phyloP scores from a whole-genome alignment of 108 stramenopile genomes.

The Pseudonitzschia pungens region DNA sequence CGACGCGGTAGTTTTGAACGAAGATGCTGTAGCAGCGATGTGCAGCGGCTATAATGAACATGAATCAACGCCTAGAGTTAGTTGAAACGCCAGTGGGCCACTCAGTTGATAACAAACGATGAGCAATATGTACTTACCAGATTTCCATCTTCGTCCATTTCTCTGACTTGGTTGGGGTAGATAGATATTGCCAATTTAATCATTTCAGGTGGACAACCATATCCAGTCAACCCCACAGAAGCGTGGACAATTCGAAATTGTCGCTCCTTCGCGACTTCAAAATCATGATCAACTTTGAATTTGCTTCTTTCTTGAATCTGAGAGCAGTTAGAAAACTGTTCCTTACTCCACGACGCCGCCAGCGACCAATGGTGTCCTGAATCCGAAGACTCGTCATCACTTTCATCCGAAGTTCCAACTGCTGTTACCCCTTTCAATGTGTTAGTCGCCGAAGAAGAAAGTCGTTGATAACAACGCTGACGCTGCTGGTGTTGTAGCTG shows the following conservation, averaged over 20 bases:
- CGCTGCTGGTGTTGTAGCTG: slow-evolving; percentile 14
- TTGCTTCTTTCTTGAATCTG: not conserved
- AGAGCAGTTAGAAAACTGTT: not conserved
- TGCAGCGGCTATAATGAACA: slow-evolving; percentile 35
- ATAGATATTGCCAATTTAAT: slow-evolving; percentile 46
- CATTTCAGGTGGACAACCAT: slow-evolving; percentile 54
- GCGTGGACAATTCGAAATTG: slow-evolving; percentile 56
- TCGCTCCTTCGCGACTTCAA: not conserved
- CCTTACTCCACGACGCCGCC: slow-evolving; percentile 14
- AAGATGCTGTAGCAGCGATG: slow-evolving; percentile 47
- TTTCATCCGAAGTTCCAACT: not conserved
- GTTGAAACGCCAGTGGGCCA: not conserved
- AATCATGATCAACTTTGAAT: not conserved
- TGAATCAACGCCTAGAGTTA: not conserved
- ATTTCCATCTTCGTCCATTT: slow-evolving; percentile 60
- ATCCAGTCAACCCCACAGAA: slow-evolving; percentile 48
- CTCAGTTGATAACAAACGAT: not conserved
- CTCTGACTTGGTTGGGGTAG: slow-evolving; percentile 54
- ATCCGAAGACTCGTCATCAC: slow-evolving; percentile 11
- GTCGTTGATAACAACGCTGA: too few relatives aligned
- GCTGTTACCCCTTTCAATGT: not conserved
- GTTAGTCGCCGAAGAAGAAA: not conserved
- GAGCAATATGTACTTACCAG: slow-evolving; percentile 18
- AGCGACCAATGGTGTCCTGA: slow-evolving; percentile 19
- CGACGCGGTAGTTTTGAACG: slow-evolving; percentile 1